Conservation (phyloP, 331 rosid species). For the Quercus tomentella region DNA sequence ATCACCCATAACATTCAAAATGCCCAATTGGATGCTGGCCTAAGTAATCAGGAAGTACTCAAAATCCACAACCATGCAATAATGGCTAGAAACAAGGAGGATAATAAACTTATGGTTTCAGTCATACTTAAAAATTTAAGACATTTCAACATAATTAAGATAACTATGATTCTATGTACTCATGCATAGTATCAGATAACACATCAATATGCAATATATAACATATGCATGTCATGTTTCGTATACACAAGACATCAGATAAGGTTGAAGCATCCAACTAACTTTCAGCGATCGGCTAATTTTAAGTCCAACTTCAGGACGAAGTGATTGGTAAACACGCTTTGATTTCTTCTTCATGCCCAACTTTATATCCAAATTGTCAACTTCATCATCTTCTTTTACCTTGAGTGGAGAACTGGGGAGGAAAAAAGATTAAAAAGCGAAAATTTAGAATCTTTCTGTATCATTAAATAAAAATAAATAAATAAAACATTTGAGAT, state of each 20-base stretch:
- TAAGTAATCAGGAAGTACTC: not conserved
- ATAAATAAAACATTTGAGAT: not conserved
- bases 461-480: not conserved
- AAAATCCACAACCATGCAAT: not conserved
- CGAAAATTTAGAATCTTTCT: not conserved
- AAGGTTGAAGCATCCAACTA: slow-evolving; percentile 52
- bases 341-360: slow-evolving; percentile 70
- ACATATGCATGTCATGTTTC: slow-evolving; percentile 1
- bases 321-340: slow-evolving; percentile 82
- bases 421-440: not conserved
- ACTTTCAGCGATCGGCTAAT: slow-evolving; percentile 94
- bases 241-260: not conserved
- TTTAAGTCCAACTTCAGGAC: slow-evolving; percentile 92
- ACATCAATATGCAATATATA: not conserved
- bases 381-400: slow-evolving; percentile 95
- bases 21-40: not conserved
- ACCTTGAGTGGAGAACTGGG: slow-evolving; percentile 77
- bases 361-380: slow-evolving; percentile 76
- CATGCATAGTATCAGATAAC: not conserved
- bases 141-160: not conserved
- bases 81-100: not conserved
- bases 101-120: not conserved
- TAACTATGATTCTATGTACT: not conserved
- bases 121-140: not conserved
- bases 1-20: not conserved